Conservation (phyloP, 495 filamentous ascomycete genomes). For the Tetracladium marchalianum region DNA sequence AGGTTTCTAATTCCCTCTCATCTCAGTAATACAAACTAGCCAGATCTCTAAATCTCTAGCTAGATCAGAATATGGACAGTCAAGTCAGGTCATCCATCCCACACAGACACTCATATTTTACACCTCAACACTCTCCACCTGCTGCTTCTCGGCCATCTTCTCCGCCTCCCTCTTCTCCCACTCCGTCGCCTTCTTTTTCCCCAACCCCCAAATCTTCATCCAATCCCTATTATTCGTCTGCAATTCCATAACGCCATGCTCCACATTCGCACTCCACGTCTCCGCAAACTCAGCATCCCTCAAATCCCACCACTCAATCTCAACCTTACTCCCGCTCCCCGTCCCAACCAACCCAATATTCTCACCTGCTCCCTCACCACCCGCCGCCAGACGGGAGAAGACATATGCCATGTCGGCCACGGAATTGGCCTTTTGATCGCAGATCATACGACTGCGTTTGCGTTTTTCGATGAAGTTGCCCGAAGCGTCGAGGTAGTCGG, state of each 20-base stretch:
- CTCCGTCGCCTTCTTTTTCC: not conserved
- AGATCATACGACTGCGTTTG: conserved; percentile 52
- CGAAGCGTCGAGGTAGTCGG: conserved; percentile 33
- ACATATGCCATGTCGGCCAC: conserved; percentile 82
- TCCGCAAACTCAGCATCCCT: conserved; percentile 55
- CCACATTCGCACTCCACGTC: conserved; percentile 59
- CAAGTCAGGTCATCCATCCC: too few species aligned
- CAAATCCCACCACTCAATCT: conserved; percentile 62
- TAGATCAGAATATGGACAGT: conserved; percentile 1
- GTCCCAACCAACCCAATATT: conserved; percentile 30
- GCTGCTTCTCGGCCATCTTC: not conserved
- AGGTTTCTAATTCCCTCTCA: not conserved
- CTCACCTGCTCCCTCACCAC: conserved; percentile 10
- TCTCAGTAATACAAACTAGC: not conserved
- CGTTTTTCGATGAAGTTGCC: conserved; percentile 33
- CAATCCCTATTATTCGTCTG: not conserved
- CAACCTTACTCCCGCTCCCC: conserved; percentile 27
- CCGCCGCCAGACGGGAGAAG: conserved; percentile 33
- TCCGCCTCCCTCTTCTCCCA: conserved; percentile 1
- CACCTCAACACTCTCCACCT: not conserved
- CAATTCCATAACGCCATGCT: conserved; percentile 42
- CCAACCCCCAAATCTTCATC: not conserved
- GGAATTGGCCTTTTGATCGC: conserved; percentile 82
- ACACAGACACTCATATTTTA: conserved; percentile 5
- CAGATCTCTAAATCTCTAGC: too few species aligned